A percentile compares a stretch with the other conserved stretches of the same genome.
Conservation (phyloP, 2,329 filamentous ascomycete genomes). For the Amauroascus verrucosus region DNA sequence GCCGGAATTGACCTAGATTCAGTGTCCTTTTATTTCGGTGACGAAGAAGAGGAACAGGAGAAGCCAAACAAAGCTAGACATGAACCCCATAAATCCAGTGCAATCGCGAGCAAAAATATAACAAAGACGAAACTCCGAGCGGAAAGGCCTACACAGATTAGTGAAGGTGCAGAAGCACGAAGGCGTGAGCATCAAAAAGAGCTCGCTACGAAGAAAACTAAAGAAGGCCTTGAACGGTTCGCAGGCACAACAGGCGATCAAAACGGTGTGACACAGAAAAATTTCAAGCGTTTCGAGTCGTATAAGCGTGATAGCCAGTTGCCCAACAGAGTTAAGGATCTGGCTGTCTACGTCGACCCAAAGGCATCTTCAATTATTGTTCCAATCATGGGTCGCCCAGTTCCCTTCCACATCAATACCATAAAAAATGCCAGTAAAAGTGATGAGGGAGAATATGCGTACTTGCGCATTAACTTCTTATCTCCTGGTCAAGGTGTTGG, state of each 20-base stretch:
- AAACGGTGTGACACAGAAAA: constrained; percentile 89
- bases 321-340: constrained; percentile 67
- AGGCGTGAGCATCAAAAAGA: constrained; percentile 90
- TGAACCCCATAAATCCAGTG: constrained; percentile 68
- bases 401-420: constrained; percentile 95
- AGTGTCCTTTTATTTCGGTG: constrained; percentile 97
- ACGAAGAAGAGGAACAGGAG: constrained; percentile 67
- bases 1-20: constrained; percentile 85
- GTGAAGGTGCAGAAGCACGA: constrained; percentile 79
- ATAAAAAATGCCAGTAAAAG: constrained; percentile 99
- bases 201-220: constrained; percentile 75
- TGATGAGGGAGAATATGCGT: constrained; percentile 87
- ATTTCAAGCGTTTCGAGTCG: constrained; percentile 97
- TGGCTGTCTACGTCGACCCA: constrained; percentile 79
- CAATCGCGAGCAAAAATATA: constrained; percentile 88
- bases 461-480: constrained; percentile 91
- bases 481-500: constrained; percentile 96
- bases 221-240: constrained; percentile 75
- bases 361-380: constrained; percentile 87
- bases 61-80: constrained; percentile 73
- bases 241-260: constrained; percentile 73
- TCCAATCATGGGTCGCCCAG: constrained; percentile 92
- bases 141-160: constrained; percentile 75
- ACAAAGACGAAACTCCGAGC: constrained; percentile 86
- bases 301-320: constrained; percentile 98